These are phyloP conservation scores for Discostella pseudostelligera DNA, from an alignment of 108 stramenopile species.

Conservation along the genomic window DNA sequence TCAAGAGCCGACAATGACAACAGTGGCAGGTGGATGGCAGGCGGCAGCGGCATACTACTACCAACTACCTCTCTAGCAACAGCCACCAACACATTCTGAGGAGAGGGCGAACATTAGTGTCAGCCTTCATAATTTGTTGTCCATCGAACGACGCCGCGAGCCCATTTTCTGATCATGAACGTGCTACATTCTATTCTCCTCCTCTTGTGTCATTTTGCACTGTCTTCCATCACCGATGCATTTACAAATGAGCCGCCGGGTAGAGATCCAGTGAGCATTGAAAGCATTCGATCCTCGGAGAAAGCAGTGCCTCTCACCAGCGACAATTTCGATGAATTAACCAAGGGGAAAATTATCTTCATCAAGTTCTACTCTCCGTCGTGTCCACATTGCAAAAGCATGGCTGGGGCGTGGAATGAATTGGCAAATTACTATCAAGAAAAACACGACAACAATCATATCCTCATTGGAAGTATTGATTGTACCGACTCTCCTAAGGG, in stretches of 20 bases:
- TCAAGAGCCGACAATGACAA: no score
- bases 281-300: constrained; percentile 31
- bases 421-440: constrained; percentile 36
- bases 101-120: no score
- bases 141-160: no score
- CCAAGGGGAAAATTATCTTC: constrained; percentile 38
- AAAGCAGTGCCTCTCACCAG: constrained; percentile 22
- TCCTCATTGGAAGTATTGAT: constrained; percentile 44
- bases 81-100: no score
- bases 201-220: constrained; percentile 2
- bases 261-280: constrained; percentile 44
- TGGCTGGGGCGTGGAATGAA: constrained; percentile 43
- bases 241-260: constrained; percentile 40
- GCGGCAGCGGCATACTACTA: no score
- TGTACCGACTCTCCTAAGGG: constrained; percentile 43
- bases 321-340: constrained; percentile 47
- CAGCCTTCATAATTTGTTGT: no score
- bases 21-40: no score
- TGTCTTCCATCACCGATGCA: not conserved
- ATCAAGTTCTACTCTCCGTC: constrained; percentile 44
- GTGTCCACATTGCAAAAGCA: constrained; percentile 47
- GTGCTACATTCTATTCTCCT: not conserved
- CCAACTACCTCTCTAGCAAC: no score
- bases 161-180: no score
- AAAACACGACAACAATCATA: constrained; percentile 5